Base-by-base conservation (phyloP, 352 stramenopile genomes). In the Globisporangium orthogonon region DNA sequence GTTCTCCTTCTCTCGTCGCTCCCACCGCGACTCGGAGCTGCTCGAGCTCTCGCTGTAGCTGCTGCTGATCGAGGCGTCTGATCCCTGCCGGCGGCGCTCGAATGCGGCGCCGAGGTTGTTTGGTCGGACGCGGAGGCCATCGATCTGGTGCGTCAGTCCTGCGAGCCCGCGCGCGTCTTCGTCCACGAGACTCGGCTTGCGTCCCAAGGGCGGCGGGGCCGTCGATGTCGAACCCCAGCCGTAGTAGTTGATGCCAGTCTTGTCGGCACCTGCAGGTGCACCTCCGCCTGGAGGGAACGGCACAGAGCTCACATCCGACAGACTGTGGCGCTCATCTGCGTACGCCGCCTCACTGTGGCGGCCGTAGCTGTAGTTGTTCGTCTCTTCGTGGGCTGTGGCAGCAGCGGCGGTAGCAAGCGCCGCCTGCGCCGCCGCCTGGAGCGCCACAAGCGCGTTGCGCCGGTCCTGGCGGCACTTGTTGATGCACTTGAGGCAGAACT, bases 401-500 rank as follows among this genome's bases (percentile, higher is more conserved):
- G 55, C 57, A 30, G 48, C 28, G 1, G 61, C 45, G 15, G 39
- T 52, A 0, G 68, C 41, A 50, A 57, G 52, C 52, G 39, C 46
- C 1, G 33, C 31, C 41, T 58, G 37, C 31, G 35, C 35, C 7
- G 55, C 51, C 52, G 60, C 50, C 18, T 43, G 29, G 17, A 68
- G 18, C n/a, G 69, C 62, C 5, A 56, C 47, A 11, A 76, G 59
- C 28, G 67, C 68, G 44, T 66, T 79, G n/a, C 69, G 65, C 39
- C 78, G 76, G 29, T 86, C 73, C 28, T 80, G 71, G n/a, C 81
- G 74, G 3, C 70, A 72, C 57, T 87, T 81, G 56, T 88, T 83
- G 52, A 92, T 76, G 64, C 82, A 92, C 65, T 86, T 83, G 60
- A 89, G 70, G 56, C 82, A 92, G 44, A 92, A 92, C 54, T 90